phyloP scores from a whole-genome alignment of 2,329 filamentous ascomycete genomes.

The Pseudocercospora musae region DNA sequence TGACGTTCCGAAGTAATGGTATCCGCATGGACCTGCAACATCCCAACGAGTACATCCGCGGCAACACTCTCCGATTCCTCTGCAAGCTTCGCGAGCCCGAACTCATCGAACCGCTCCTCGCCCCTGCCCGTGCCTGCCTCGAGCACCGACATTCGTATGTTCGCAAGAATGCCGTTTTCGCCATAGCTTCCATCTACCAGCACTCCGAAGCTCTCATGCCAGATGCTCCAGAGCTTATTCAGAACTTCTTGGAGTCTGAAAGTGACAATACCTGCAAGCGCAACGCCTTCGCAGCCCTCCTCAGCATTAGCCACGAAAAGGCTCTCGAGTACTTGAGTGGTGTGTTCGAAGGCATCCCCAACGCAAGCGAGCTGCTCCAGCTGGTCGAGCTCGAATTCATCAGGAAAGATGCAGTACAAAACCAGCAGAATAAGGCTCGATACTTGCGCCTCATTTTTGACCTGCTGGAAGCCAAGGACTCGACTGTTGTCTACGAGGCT shows the following conservation, averaged over 20 bases:
- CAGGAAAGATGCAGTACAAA: conserved; percentile 92
- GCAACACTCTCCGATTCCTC: conserved; percentile 96
- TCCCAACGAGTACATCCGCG: conserved; percentile 95
- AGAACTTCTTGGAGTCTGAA: conserved; percentile 84
- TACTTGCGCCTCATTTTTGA: conserved; percentile 96
- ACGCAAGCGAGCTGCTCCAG: conserved; percentile 89
- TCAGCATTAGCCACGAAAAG: conserved; percentile 89
- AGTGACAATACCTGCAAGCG: conserved; percentile 95
- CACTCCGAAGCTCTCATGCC: conserved; percentile 91
- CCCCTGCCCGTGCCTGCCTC: conserved; percentile 85
- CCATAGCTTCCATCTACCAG: conserved; percentile 85
- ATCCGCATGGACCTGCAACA: conserved; percentile 97
- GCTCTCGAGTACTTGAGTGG: conserved; percentile 82
- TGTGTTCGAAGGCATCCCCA: conserved; percentile 89
- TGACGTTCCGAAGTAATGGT: conserved; percentile 67
- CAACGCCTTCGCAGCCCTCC: conserved; percentile 90
- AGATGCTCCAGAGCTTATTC: conserved; percentile 88
- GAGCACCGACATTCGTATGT: conserved; percentile 97
- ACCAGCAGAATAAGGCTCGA: conserved; percentile 89
- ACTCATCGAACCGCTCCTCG: conserved; percentile 91
- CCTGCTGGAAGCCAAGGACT: conserved; percentile 84
- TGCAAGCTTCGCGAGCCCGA: conserved; percentile 95
- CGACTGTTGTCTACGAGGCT: conserved; percentile 95
- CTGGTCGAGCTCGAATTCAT: conserved; percentile 96
- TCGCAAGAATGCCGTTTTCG: conserved; percentile 96